These are phyloP conservation scores for Priceomyces haplophilus DNA, from an alignment of 805 yeast genomes.

Conservation along the genomic window DNA sequence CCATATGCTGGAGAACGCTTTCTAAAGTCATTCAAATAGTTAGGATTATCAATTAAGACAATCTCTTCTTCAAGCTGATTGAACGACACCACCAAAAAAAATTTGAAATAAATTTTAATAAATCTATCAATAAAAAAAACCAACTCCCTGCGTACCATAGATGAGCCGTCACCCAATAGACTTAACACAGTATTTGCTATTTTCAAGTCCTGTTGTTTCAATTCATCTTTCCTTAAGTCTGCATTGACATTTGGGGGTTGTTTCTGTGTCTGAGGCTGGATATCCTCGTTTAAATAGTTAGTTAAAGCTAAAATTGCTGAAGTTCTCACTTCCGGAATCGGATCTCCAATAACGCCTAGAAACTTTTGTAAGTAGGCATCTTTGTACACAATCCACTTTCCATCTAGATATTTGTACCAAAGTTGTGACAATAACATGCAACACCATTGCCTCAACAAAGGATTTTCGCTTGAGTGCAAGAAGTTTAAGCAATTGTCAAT, in stretches of 20 bases:
- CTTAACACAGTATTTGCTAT: slow-evolving; percentile 66
- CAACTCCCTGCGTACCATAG: slow-evolving; percentile 83
- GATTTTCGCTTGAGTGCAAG: slow-evolving; percentile 72
- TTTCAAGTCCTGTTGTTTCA: slow-evolving; percentile 65
- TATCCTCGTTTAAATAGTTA: slow-evolving; percentile 53
- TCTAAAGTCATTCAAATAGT: slow-evolving; percentile 58
- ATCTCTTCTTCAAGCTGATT: slow-evolving; percentile 80
- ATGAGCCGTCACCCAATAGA: slow-evolving; percentile 81
- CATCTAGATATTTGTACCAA: slow-evolving; percentile 70
- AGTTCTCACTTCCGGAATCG: slow-evolving; percentile 92
- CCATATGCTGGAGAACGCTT: slow-evolving; percentile 80
- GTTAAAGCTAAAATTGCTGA: slow-evolving; percentile 75
- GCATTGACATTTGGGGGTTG: slow-evolving; percentile 15
- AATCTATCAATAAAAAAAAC: slow-evolving; percentile 73
- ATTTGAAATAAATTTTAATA: slow-evolving; percentile 63
- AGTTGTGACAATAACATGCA: slow-evolving; percentile 72
- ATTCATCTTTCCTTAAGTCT: slow-evolving; percentile 42
- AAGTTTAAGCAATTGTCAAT: slow-evolving; percentile 64
- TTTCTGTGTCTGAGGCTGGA: slow-evolving; percentile 14
- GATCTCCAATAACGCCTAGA: slow-evolving; percentile 65
- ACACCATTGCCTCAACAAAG: slow-evolving; percentile 91
- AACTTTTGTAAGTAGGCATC: slow-evolving; percentile 60
- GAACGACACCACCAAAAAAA: slow-evolving; percentile 83
- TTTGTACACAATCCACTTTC: slow-evolving; percentile 65
- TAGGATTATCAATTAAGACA: slow-evolving; percentile 59